Percentiles rank a stretch among this genome's conserved stretches.
These are phyloP conservation scores for Prunus davidiana DNA, from an alignment of 306 rosid species.

Conservation along the genomic window DNA sequence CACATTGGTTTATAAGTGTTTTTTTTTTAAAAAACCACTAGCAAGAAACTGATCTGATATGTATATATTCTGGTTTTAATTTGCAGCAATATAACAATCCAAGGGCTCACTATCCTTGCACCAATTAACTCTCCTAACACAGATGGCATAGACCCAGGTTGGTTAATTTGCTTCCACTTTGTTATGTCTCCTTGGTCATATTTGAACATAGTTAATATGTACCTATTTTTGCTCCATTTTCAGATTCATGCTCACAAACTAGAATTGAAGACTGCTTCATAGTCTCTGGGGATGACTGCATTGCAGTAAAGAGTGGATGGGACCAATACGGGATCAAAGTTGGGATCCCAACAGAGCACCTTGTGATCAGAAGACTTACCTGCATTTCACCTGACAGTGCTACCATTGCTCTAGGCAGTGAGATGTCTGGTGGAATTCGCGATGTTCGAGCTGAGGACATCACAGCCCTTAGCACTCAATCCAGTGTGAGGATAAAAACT, in stretches of 20 bases:
- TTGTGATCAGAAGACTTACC: slow-evolving; percentile 44
- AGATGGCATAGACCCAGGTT: slow-evolving; percentile 77
- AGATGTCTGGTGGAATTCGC: slow-evolving; percentile 79
- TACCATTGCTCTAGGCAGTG: slow-evolving; percentile 68
- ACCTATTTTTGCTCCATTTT: background rate
- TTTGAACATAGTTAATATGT: background rate
- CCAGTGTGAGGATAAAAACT: slow-evolving; percentile 63
- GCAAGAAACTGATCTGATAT: too few relatives aligned
- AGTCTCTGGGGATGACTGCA: slow-evolving; percentile 72
- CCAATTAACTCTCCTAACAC: slow-evolving; percentile 70
- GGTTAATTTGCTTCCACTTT: background rate
- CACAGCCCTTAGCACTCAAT: slow-evolving; percentile 50
- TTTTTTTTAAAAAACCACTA: too few relatives aligned
- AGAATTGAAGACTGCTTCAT: slow-evolving; percentile 66
- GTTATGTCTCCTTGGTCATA: background rate
- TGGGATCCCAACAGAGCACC: slow-evolving; percentile 61
- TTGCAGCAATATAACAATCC: slow-evolving; percentile 46
- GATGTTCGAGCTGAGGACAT: slow-evolving; percentile 64
- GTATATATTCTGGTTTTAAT: background rate
- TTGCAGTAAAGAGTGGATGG: slow-evolving; percentile 75
- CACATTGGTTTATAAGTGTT: too few relatives aligned
- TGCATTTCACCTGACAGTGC: slow-evolving; percentile 71
- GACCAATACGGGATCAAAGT: slow-evolving; percentile 55
- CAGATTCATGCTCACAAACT: slow-evolving; percentile 60
- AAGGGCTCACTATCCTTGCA: slow-evolving; percentile 61